These are phyloP conservation scores for Cordyceps javanica DNA, from an alignment of 2,329 filamentous ascomycete genomes.

Conservation along the genomic window DNA sequence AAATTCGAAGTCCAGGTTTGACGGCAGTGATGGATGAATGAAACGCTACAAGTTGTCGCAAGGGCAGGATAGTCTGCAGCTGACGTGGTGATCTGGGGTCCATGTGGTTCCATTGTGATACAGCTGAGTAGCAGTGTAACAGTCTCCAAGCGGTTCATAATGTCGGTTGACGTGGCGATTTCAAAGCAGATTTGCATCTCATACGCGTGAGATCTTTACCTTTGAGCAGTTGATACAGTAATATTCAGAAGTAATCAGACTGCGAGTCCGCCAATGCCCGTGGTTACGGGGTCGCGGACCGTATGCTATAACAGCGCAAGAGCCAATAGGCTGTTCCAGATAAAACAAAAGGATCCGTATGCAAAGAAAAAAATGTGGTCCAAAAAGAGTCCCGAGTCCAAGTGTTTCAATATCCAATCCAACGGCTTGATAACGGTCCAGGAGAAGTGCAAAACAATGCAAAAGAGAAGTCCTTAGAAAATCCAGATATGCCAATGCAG, in stretches of 20 bases:
- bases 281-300: background rate
- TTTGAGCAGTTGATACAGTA: slow-evolving; percentile 10
- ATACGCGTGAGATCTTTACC: background rate
- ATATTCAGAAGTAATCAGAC: slow-evolving; percentile 11
- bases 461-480: background rate
- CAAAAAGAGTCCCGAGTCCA: slow-evolving; percentile 1
- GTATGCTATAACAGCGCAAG: background rate
- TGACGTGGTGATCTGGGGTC: background rate
- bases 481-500: background rate
- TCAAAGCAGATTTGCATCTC: background rate
- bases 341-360: background rate
- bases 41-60: background rate
- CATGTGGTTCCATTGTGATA: background rate
- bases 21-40: background rate
- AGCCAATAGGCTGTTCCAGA: background rate
- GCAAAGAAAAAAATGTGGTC: background rate
- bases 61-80: background rate
- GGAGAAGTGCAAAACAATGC: background rate
- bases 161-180: background rate
- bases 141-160: background rate
- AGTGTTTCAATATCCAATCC: slow-evolving; percentile 5
- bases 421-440: background rate
- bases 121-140: background rate
- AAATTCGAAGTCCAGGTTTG: background rate
- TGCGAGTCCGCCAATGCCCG: slow-evolving; percentile 3